These are phyloP conservation scores for Candida awuae DNA, from an alignment of 805 yeast species.

Conservation along the genomic window DNA sequence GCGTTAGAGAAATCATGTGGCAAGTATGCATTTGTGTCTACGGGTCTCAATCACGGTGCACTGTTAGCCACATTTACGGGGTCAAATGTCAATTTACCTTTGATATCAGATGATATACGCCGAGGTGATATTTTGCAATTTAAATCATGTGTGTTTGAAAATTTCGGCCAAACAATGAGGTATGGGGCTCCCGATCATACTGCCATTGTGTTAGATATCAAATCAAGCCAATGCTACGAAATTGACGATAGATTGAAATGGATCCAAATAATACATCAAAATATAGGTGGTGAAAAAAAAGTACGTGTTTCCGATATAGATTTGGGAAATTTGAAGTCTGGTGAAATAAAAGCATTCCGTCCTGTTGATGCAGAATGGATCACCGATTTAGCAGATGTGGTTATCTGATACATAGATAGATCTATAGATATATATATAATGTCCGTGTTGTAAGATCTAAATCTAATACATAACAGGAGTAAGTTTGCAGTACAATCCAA, in stretches of 20 bases:
- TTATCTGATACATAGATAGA: neutral
- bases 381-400: conserved; percentile 14
- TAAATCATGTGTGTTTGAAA: conserved; percentile 33
- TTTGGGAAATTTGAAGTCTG: conserved; percentile 33
- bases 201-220: conserved; percentile 30
- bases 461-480: too few species aligned
- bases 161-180: conserved; percentile 28
- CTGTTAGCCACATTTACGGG: conserved; percentile 19
- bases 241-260: conserved; percentile 19
- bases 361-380: conserved; percentile 43
- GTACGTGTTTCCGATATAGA: conserved; percentile 35
- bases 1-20: conserved; percentile 50
- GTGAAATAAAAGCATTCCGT: conserved; percentile 39
- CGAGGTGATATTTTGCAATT: conserved; percentile 54
- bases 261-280: conserved; percentile 41
- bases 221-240: conserved; percentile 20
- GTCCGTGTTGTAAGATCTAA: neutral
- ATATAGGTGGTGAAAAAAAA: conserved; percentile 34
- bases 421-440: neutral
- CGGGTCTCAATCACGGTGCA: conserved; percentile 41
- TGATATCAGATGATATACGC: conserved; percentile 34
- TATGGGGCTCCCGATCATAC: conserved; percentile 53
- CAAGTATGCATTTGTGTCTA: conserved; percentile 46
- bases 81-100: conserved; percentile 16
- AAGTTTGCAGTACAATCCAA: too few species aligned